Base-by-base conservation (phyloP, 768 basidiomycete genomes). In the Plicaturopsis crispa region DNA sequence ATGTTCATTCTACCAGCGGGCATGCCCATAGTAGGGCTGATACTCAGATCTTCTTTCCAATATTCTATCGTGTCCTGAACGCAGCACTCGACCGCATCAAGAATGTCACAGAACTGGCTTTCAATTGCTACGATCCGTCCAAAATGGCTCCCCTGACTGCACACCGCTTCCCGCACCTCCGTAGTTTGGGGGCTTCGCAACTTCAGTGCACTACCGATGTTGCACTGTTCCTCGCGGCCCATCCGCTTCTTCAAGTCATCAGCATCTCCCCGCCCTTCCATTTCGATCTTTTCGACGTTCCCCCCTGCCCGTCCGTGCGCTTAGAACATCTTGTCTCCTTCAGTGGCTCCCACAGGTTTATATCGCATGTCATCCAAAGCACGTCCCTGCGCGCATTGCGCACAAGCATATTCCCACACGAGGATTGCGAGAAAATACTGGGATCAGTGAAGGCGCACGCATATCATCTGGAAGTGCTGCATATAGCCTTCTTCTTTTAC, bases 241-340 rank as follows among this genome's bases (percentile, higher is more conserved):
- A 66, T 33, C 58, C 61, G 33, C 55, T 51, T 20, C 65, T 65
- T 40, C 58, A 55, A 3, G 49, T 45, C 7, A 54, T 68, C 36
- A 44, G 35, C 8, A 63, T 57, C 41, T 50, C 66, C 5, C 59
- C 64, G 48, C 51, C 64, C n/a, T 61, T 61, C 3, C 55, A 56
- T 5, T 39, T 52, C 28, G 63, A 60, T 33, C 48, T 46, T 12
- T 36, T 42, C 23, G 49, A 28, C 10, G 30, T 35, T 7, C 31
- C 34, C 0, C 20, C 30, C 4, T 39, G 51, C 12, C 52, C 51
- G 2, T 30, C 41, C 11, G 36, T 62, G 20, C 38, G 47, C 10
- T 53, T 68, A 8, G 63, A 60, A 1, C 48, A 45, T 23, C 52
- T 68, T 6, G 54, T 60, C 37, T 61, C 62, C 41, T 66, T 62